Evolutionary conservation across 495 filamentous ascomycete genomes (phyloP).

Genomic region (Penicillium desertorum): DNA sequence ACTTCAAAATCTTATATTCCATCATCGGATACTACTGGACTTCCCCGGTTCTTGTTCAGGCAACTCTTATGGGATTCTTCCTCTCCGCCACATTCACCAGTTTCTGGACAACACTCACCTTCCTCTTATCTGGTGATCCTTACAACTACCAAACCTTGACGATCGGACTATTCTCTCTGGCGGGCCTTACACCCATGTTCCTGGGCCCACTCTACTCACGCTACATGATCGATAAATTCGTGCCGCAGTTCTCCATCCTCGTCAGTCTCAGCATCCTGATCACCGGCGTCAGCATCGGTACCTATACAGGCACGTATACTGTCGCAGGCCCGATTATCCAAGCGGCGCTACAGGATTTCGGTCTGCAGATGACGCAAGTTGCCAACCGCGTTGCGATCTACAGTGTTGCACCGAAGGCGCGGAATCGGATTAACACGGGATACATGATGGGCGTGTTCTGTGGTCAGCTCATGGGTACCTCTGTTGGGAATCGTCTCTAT

Average conservation of each 20-base stretch:
- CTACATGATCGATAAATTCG: conserved; percentile 67
- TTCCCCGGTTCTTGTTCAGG: conserved; percentile 69
- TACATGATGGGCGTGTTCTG: conserved; percentile 77
- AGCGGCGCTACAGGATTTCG: conserved; percentile 70
- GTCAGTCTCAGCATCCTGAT: conserved; percentile 59
- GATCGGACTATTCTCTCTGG: conserved; percentile 77
- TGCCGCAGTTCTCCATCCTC: conserved; percentile 63
- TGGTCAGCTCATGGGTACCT: conserved; percentile 75
- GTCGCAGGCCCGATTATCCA: conserved; percentile 76
- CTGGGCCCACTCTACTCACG: conserved; percentile 66
- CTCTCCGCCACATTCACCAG: conserved; percentile 59
- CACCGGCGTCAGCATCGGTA: conserved; percentile 65
- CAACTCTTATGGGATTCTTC: conserved; percentile 58
- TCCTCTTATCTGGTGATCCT: conserved; percentile 66
- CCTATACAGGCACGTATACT: conserved; percentile 61
- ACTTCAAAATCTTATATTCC: conserved; percentile 62
- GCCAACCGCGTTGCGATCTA: conserved; percentile 74
- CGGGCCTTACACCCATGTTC: conserved; percentile 68
- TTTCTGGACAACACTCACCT: conserved; percentile 84
- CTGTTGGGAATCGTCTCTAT: conserved; percentile 70
- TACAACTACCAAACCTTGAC: conserved; percentile 65
- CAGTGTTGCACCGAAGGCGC: conserved; percentile 64
- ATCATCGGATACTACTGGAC: conserved; percentile 61
- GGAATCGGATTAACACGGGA: conserved; percentile 78
- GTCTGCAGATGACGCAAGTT: conserved; percentile 71